These are phyloP conservation scores for Arachis monticola DNA, from an alignment of 331 rosid genomes.

Conservation along the genomic window DNA sequence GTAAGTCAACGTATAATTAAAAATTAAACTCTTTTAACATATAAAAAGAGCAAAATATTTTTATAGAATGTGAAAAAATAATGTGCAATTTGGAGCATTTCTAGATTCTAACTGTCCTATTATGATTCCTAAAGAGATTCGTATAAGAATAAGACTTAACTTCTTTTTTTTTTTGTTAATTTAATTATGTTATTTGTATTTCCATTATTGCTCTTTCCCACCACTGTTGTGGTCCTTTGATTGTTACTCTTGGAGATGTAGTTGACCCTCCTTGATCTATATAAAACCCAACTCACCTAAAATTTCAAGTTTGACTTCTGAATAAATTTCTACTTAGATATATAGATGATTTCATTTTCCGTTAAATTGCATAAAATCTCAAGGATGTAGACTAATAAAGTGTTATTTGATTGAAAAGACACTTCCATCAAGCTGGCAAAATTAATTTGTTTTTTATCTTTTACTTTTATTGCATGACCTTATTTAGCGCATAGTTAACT, in stretches of 20 bases:
- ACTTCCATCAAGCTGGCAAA: neutral
- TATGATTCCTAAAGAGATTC: constrained; percentile 30
- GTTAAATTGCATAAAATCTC: constrained; percentile 7
- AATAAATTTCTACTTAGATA: constrained; percentile 6
- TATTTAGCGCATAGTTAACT: neutral
- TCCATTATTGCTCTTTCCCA: neutral
- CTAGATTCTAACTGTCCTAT: constrained; percentile 24
- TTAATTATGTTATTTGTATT: neutral
- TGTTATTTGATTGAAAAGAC: constrained; percentile 9
- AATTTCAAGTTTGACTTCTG: constrained; percentile 32
- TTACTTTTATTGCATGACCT: constrained; percentile 1
- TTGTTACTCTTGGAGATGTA: neutral
- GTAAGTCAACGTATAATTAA: too few relatives aligned
- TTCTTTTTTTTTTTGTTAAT: neutral
- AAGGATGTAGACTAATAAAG: neutral
- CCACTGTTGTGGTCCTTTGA: constrained; percentile 35
- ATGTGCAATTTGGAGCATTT: constrained; percentile 1
- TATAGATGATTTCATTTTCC: constrained; percentile 7
- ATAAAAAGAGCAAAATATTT: too few relatives aligned
- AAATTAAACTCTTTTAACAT: too few relatives aligned
- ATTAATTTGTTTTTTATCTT: neutral
- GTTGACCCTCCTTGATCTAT: constrained; percentile 24
- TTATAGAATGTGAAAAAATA: too few relatives aligned
- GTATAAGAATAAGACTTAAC: neutral
- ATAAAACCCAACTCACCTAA: constrained; percentile 5